Evolutionary conservation across 345 rosid genomes (phyloP).

Genomic region (Populus alba): DNA sequence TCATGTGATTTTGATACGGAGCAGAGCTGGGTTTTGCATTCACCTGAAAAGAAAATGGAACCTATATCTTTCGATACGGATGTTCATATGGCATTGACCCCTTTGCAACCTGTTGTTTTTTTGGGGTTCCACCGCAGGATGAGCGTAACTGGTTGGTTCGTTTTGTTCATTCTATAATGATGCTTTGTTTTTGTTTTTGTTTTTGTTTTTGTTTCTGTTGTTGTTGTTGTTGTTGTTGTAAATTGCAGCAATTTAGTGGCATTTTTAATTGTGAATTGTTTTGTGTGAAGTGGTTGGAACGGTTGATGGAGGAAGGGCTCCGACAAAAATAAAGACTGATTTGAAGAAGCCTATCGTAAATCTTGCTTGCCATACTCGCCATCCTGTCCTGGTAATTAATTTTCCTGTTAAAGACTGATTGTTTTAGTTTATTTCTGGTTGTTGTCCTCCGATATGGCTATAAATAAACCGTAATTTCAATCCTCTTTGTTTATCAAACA

Average conservation of each 20-base stretch:
- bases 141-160: slow-evolving; percentile 84
- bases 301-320: slow-evolving; percentile 90
- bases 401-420: not conserved
- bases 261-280: slow-evolving; percentile 6
- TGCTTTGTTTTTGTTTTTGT: not conserved
- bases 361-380: slow-evolving; percentile 97
- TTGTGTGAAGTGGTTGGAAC: slow-evolving; percentile 87
- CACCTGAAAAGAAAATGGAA: slow-evolving; percentile 86
- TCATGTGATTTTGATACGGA: slow-evolving; percentile 92
- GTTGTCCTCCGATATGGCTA: not conserved
- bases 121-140: slow-evolving; percentile 87
- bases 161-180: not conserved
- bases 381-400: slow-evolving; percentile 76
- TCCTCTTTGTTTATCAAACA: not conserved
- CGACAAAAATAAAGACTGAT: slow-evolving; percentile 94
- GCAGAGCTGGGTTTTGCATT: slow-evolving; percentile 90
- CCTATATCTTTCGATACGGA: slow-evolving; percentile 70
- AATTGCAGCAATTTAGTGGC: not conserved
- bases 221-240: not conserved
- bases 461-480: not conserved
- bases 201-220: too few species aligned
- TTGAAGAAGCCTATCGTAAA: slow-evolving; percentile 90
- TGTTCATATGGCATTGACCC: slow-evolving; percentile 95
- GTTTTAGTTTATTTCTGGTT: not conserved
- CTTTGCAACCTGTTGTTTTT: slow-evolving; percentile 91